A percentile compares a stretch with the other conserved stretches of the same genome.
These are phyloP conservation scores for Macrophomina tecta DNA, from an alignment of 2,329 filamentous ascomycete genomes.

Conservation along the genomic window DNA sequence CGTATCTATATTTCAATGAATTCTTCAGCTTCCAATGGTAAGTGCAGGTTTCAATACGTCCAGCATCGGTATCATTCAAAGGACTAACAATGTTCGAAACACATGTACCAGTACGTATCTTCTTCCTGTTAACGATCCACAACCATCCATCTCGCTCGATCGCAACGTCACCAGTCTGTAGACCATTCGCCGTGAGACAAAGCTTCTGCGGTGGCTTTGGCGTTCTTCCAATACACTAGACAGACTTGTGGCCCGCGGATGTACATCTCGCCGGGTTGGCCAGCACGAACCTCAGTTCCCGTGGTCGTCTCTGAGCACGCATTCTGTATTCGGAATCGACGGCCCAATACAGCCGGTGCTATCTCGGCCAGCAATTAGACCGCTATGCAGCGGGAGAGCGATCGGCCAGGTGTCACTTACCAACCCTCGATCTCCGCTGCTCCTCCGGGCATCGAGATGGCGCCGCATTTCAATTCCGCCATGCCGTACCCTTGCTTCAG, in stretches of 20 bases:
- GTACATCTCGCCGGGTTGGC: conserved; percentile 73
- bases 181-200: conserved; percentile 68
- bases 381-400: conserved; percentile 28
- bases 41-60: too few species aligned
- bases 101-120: conserved; percentile 43
- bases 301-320: conserved; percentile 68
- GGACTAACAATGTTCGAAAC: too few species aligned
- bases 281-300: conserved; percentile 55
- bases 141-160: conserved; percentile 62
- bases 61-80: too few species aligned
- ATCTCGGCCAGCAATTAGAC: conserved; percentile 44
- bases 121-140: conserved; percentile 75
- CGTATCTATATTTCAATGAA: too few species aligned
- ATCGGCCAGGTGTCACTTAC: background rate
- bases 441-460: conserved; percentile 38
- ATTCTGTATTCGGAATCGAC: conserved; percentile 72
- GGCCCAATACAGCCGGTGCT: conserved; percentile 65
- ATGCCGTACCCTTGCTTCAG: conserved; percentile 83
- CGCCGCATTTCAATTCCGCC: conserved; percentile 66
- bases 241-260: conserved; percentile 74
- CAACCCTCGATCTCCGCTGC: conserved; percentile 29
- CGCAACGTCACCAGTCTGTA: conserved; percentile 76
- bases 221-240: conserved; percentile 77
- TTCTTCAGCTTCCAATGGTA: too few species aligned
- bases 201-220: conserved; percentile 69